Evolutionary conservation across 257 asterid genomes (phyloP), one percentile per base, ranked within the genome.

Genomic region (Mentha longifolia): DNA sequence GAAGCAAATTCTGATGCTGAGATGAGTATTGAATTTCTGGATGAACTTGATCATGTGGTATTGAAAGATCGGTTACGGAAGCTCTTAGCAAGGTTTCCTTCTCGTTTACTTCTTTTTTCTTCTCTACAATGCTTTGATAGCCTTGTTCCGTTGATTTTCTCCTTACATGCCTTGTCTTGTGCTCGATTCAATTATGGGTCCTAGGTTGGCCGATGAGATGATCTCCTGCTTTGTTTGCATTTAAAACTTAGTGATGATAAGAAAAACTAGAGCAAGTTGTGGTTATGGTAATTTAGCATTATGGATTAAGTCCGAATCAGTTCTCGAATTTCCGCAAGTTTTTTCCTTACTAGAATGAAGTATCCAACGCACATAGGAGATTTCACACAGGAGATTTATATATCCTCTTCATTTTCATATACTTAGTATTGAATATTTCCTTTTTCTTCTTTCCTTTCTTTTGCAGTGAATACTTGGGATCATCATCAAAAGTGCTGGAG

Each of bases 21-120:
- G 78, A 61, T 16, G 72, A 66, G 76, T 30, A 73, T 37, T 49
- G 81, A 74, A 63, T 51, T 9, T 76, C 72, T 78, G 57, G 89
- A 85, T 78, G 91, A 88, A 30, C 87, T 87, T 42, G 97, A 92
- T 71, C 82, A 85, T 68, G 73, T 87, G 9, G 79, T 71, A 12
- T 79, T 90, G 47, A 83, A 77, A 77, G 91, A 84, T 33, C 89
- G 98, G 37, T 77, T 78, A 74, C 77, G 75, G 78, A 73, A 75
- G 76, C 86, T 92, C 59, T 76, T 82, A 17, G 47, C 79, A 61
- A 89, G 98, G 98, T 89, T 35, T 7, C 39, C 6, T 35, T 6
- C 39, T 5, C 39, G 5, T 7, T 6, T 6, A n/a, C n/a, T 9
- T 35, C 8, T 35, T 5, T 20, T 22, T 70, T 57, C 50, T 46